Conservation (phyloP, 2,329 filamentous ascomycete species). For the Madurella fahalii region DNA sequence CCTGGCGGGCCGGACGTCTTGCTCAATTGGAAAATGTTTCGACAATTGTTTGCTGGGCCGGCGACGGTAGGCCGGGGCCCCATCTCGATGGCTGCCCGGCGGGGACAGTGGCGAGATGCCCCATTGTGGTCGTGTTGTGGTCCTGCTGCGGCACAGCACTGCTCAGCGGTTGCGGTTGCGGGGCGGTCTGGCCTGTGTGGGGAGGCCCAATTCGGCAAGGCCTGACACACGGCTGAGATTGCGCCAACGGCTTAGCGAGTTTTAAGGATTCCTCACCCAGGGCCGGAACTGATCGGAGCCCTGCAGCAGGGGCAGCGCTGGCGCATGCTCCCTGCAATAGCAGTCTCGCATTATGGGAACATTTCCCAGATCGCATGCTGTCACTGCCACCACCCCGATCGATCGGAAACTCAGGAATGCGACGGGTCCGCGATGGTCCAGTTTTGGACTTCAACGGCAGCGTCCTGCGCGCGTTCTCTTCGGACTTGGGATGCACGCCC, state of each 20-base stretch:
- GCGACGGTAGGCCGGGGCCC: not conserved
- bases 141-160: constrained; percentile 4
- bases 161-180: constrained; percentile 3
- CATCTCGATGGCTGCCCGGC: not conserved
- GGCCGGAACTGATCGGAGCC: constrained; percentile 31
- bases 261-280: constrained; percentile 42
- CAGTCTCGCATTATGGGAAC: constrained; percentile 18
- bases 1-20: constrained; percentile 7
- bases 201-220: constrained; percentile 29
- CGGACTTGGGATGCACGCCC: not conserved
- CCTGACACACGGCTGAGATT: constrained; percentile 49
- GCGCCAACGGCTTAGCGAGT: constrained; percentile 47
- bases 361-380: not conserved
- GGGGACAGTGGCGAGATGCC: not conserved
- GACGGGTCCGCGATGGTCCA: not conserved
- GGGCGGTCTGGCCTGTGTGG: constrained; percentile 18
- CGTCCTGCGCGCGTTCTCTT: not conserved
- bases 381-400: not conserved
- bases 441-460: not conserved
- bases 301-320: constrained; percentile 23
- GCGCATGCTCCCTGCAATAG: constrained; percentile 18
- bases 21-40: constrained; percentile 5
- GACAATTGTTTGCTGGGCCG: constrained; percentile 4
- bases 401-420: constrained; percentile 6
- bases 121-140: constrained; percentile 4